phyloP scores from a whole-genome alignment of 73 alveolate genomes.

The Blepharisma japonicum region DNA sequence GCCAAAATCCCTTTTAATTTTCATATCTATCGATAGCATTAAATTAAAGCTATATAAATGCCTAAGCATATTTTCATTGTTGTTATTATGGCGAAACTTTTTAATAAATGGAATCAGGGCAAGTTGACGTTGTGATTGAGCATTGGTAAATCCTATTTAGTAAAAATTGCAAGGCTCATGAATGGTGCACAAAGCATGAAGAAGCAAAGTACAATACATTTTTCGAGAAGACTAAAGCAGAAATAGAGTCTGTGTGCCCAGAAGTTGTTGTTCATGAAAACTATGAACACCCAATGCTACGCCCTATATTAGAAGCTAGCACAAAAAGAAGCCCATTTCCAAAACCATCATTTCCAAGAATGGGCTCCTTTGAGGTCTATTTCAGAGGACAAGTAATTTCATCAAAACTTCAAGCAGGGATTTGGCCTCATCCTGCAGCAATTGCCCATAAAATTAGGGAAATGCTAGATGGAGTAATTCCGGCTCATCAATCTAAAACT shows the following conservation, averaged over 20 bases:
- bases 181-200: slow-evolving; percentile 52
- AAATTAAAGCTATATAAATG: too few species aligned
- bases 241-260: slow-evolving; percentile 32
- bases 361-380: slow-evolving; percentile 54
- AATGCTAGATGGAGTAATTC: neutral
- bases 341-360: slow-evolving; percentile 39
- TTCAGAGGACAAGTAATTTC: slow-evolving; percentile 32
- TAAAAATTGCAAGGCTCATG: slow-evolving; percentile 38
- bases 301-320: slow-evolving; percentile 4
- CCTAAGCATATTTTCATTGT: too few species aligned
- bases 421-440: slow-evolving; percentile 46
- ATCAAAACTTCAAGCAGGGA: slow-evolving; percentile 42
- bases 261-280: slow-evolving; percentile 32
- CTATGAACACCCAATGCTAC: slow-evolving; percentile 23
- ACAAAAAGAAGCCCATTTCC: slow-evolving; percentile 20
- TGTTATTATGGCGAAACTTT: too few species aligned
- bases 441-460: slow-evolving; percentile 32
- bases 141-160: slow-evolving; percentile 36
- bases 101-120: neutral
- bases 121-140: slow-evolving; percentile 34
- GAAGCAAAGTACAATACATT: slow-evolving; percentile 31
- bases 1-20: too few species aligned
- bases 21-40: too few species aligned
- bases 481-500: neutral
- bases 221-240: slow-evolving; percentile 3